Evolutionary conservation across 805 yeast species (phyloP).

Genomic region (Yarrowia sp.): DNA sequence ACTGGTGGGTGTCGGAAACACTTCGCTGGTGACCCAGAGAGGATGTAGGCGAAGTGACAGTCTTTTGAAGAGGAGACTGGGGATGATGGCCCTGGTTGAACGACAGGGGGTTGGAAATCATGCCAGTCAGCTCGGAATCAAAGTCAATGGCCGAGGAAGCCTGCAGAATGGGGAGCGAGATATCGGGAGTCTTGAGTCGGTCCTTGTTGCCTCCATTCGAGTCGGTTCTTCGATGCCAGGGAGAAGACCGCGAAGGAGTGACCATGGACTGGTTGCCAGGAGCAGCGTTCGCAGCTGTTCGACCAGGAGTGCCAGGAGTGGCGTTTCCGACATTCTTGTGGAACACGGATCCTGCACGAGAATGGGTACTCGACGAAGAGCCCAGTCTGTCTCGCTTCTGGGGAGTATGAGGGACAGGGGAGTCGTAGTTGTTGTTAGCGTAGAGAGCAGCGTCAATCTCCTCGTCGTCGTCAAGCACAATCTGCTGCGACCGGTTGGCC

Average conservation of each 20-base stretch:
- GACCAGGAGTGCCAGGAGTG: conserved; percentile 21
- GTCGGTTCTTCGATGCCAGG: conserved; percentile 28
- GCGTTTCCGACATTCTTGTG: conserved; percentile 22
- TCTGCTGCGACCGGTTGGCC: conserved; percentile 37
- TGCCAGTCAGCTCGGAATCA: conserved; percentile 30
- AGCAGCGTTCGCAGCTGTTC: conserved; percentile 1
- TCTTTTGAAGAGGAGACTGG: conserved; percentile 6
- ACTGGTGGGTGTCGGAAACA: conserved; percentile 31
- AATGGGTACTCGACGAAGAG: conserved; percentile 15
- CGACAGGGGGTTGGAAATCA: conserved; percentile 35
- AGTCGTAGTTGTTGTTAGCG: conserved; percentile 31
- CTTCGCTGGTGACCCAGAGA: conserved; percentile 22
- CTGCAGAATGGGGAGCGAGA: conserved; percentile 32
- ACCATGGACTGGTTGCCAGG: conserved; percentile 8
- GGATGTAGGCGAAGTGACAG: neutral
- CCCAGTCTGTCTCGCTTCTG: conserved; percentile 33
- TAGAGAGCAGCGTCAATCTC: conserved; percentile 31
- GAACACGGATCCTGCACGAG: conserved; percentile 13
- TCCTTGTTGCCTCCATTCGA: conserved; percentile 9
- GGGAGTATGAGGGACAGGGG: conserved; percentile 24
- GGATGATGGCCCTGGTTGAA: conserved; percentile 6
- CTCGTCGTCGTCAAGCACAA: conserved; percentile 36
- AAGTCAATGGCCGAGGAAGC: conserved; percentile 29
- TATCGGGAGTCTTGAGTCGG: conserved; percentile 30
- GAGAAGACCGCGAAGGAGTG: conserved; percentile 24